These are phyloP conservation scores for Cystobasidium onofrii DNA, from an alignment of 768 basidiomycete species.

Conservation along the genomic window DNA sequence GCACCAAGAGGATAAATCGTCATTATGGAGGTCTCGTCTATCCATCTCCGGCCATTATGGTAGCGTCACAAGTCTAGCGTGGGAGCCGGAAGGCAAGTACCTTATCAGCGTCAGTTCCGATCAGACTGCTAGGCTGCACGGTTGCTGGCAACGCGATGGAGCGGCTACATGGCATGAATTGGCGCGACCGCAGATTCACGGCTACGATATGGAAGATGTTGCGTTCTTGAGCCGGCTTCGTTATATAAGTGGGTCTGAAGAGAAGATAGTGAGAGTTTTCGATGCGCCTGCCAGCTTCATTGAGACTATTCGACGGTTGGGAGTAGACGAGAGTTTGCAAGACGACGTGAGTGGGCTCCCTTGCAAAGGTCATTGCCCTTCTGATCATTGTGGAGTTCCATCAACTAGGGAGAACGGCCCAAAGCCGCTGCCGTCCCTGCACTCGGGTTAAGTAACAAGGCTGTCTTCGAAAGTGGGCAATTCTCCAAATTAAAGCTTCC, in stretches of 20 bases:
- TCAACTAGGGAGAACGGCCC: conserved; percentile 51
- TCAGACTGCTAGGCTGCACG: conserved; percentile 86
- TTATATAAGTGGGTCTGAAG: conserved; percentile 87
- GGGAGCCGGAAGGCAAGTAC: conserved; percentile 81
- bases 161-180: conserved; percentile 68
- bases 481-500: not conserved
- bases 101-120: conserved; percentile 73
- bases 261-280: conserved; percentile 89
- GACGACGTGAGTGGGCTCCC: conserved; percentile 51
- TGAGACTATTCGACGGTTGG: conserved; percentile 53
- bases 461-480: conserved; percentile 47
- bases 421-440: conserved; percentile 82
- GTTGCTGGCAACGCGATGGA: conserved; percentile 47
- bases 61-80: conserved; percentile 67
- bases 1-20: conserved; percentile 48
- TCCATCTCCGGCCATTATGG: conserved; percentile 79
- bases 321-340: conserved; percentile 50
- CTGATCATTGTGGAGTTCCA: not conserved
- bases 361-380: not conserved
- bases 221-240: conserved; percentile 60
- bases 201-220: conserved; percentile 79
- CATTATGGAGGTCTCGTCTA: conserved; percentile 62
- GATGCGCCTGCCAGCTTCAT: conserved; percentile 80
- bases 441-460: conserved; percentile 88
- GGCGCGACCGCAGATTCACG: conserved; percentile 88